A percentile compares a stretch with the other conserved stretches of the same genome.
Conservation (phyloP, 371 early-diverging fungal genomes). For the Saksenaea oblongispora region DNA sequence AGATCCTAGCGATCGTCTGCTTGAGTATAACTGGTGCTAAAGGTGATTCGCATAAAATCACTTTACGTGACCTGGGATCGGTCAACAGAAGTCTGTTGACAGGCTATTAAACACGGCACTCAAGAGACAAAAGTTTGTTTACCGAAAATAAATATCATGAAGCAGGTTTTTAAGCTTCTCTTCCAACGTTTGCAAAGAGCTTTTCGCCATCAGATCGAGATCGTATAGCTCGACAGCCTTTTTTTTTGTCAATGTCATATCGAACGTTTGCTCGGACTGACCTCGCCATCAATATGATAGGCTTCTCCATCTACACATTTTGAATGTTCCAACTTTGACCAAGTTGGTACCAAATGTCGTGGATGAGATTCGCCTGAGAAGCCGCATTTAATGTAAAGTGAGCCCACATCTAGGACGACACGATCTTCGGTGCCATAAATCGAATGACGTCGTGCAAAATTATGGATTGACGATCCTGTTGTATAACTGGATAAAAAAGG, state of each 20-base stretch:
- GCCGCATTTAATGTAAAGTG: constrained; percentile 82
- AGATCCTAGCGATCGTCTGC: constrained; percentile 65
- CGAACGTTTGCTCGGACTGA: constrained; percentile 10
- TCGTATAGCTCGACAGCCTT: constrained; percentile 52
- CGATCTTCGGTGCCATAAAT: constrained; percentile 81
- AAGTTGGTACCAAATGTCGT: constrained; percentile 66
- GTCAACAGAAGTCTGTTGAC: constrained; percentile 65
- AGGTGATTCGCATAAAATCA: constrained; percentile 83
- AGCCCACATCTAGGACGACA: constrained; percentile 87
- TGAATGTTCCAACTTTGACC: constrained; percentile 33
- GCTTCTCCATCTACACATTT: constrained; percentile 44
- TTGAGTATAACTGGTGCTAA: constrained; percentile 77
- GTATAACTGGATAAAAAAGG: constrained; percentile 41
- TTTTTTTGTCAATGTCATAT: neutral
- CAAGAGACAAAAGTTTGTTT: constrained; percentile 6
- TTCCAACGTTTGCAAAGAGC: constrained; percentile 35
- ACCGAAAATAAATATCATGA: constrained; percentile 52
- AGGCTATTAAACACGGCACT: neutral
- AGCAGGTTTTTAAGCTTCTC: constrained; percentile 41
- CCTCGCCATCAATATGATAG: constrained; percentile 44
- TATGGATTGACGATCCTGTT: constrained; percentile 38
- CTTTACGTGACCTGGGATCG: constrained; percentile 85
- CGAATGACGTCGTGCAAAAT: constrained; percentile 56
- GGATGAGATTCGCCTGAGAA: constrained; percentile 88
- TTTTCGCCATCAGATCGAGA: constrained; percentile 51